A percentile compares a stretch with the other conserved stretches of the same genome.
These are phyloP conservation scores for Boletus rufocinnamomeus DNA, from an alignment of 768 basidiomycete species.

Conservation along the genomic window DNA sequence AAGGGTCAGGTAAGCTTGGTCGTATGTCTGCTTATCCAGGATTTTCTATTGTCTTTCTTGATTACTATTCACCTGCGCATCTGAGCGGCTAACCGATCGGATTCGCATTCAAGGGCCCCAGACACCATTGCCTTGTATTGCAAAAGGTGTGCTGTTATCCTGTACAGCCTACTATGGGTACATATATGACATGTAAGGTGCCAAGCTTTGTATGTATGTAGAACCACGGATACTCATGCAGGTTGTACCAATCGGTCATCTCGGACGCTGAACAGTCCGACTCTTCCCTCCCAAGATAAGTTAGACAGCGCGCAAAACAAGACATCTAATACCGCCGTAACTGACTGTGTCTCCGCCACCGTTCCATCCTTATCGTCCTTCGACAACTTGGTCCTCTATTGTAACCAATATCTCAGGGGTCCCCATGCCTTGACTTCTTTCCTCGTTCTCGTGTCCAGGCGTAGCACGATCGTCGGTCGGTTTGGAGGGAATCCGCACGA, in stretches of 20 bases:
- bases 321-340: neutral
- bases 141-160: neutral
- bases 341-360: neutral
- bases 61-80: neutral
- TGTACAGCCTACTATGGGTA: neutral
- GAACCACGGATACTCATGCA: neutral
- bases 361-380: conserved; percentile 7
- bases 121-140: neutral
- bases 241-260: neutral
- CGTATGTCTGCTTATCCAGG: neutral
- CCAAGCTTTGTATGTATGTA: neutral
- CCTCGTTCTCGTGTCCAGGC: conserved; percentile 1
- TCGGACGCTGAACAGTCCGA: neutral
- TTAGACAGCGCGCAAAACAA: neutral
- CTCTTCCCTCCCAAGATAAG: neutral
- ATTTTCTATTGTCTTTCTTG: neutral
- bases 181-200: neutral
- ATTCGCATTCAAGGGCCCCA: neutral
- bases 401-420: conserved; percentile 1
- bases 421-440: neutral
- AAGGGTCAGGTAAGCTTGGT: conserved; percentile 2
- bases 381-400: conserved; percentile 2
- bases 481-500: conserved; percentile 45
- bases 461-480: neutral
- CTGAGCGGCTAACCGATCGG: neutral